A percentile compares a stretch with the other conserved stretches of the same genome.
Conservation (phyloP, 371 early-diverging fungal genomes). For the Mucor mucedo region DNA sequence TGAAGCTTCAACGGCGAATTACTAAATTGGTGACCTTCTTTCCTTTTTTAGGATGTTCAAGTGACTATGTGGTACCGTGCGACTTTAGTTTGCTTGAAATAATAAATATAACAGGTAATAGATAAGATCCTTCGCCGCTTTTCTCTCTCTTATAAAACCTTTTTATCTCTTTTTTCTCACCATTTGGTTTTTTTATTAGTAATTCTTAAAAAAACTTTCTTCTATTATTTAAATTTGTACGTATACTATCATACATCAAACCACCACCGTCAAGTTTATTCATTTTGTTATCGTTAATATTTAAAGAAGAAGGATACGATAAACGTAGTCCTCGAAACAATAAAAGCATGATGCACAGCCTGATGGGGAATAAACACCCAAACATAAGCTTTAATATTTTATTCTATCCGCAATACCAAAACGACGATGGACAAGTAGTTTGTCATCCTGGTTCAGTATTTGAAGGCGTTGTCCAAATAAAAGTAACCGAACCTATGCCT, state of each 20-base stretch:
- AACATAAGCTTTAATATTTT: conserved; percentile 19
- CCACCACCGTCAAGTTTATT: not conserved
- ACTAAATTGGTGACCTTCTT: conserved; percentile 12
- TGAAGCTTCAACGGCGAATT: conserved; percentile 4
- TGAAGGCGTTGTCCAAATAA: conserved; percentile 35
- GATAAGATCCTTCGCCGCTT: not conserved
- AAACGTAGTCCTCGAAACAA: conserved; percentile 31
- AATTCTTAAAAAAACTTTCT: not conserved
- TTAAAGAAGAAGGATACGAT: conserved; percentile 36
- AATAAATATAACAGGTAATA: conserved; percentile 1
- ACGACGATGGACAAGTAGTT: conserved; percentile 28
- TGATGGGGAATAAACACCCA: conserved; percentile 21
- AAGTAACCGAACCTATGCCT: conserved; percentile 22
- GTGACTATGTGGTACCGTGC: conserved; percentile 3
- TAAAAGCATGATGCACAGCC: conserved; percentile 26
- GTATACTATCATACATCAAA: not conserved
- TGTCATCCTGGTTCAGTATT: conserved; percentile 41
- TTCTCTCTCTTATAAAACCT: not conserved
- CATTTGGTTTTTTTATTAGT: not conserved
- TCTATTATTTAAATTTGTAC: not conserved
- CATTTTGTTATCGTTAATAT: conserved; percentile 30
- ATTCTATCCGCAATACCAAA: conserved; percentile 31
- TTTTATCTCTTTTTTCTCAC: not conserved
- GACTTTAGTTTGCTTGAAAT: conserved; percentile 14
- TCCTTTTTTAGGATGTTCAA: conserved; percentile 15